Percentiles rank a stretch among this genome's conserved stretches.
Evolutionary conservation across 2,329 filamentous ascomycete species (phyloP).

Genomic region (Phyllosticta citrichinensis): DNA sequence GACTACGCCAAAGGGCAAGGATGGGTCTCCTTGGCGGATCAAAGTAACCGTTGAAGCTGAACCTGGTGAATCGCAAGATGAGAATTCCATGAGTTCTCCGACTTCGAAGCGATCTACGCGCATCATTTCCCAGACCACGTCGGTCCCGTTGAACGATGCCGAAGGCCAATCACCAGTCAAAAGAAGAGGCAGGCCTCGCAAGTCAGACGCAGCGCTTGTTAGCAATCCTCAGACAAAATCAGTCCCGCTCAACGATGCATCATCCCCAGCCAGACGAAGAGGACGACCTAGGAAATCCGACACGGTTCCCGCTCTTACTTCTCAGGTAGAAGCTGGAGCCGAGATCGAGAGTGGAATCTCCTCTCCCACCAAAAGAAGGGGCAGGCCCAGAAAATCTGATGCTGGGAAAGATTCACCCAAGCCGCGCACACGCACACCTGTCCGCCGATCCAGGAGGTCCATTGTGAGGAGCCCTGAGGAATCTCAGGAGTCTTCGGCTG

Average conservation of each 20-base stretch:
- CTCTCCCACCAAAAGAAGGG: constrained; percentile 17
- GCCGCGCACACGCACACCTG: constrained; percentile 22
- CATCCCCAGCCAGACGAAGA: constrained; percentile 23
- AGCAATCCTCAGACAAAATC: constrained; percentile 14
- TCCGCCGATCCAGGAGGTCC: constrained; percentile 7
- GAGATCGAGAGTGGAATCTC: constrained; percentile 5
- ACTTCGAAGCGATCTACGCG: constrained; percentile 19
- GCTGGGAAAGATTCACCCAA: constrained; percentile 1
- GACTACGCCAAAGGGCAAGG: constrained; percentile 28
- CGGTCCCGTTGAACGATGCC: constrained; percentile 31
- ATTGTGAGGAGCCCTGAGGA: constrained; percentile 1
- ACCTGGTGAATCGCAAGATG: constrained; percentile 24
- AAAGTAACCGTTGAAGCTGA: constrained; percentile 42
- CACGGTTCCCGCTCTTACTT: background rate
- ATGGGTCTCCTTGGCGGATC: constrained; percentile 38
- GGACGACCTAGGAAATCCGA: constrained; percentile 18
- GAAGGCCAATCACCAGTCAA: constrained; percentile 28
- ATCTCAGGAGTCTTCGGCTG: background rate
- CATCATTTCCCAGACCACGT: constrained; percentile 25
- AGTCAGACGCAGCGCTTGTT: constrained; percentile 20
- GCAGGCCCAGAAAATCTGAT: background rate
- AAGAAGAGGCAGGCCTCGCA: constrained; percentile 27
- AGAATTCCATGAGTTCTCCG: constrained; percentile 21
- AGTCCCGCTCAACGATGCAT: constrained; percentile 21
- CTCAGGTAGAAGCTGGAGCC: background rate